Evolutionary conservation across 2,329 filamentous ascomycete species (phyloP), one percentile per base, ranked within the genome.

Genomic region (Hypoxylon sp.): DNA sequence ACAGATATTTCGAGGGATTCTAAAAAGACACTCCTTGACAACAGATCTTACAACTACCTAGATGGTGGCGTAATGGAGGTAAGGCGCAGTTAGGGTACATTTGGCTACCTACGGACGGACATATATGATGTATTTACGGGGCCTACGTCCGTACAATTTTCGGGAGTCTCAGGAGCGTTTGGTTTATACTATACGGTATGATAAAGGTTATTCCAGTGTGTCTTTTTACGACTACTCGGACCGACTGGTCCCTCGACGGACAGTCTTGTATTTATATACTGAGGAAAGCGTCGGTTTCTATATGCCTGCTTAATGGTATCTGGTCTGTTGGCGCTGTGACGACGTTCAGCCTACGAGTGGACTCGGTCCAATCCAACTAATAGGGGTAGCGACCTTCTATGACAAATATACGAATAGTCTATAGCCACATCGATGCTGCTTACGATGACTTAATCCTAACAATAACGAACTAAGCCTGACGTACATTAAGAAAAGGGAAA

Each of bases 1-100:
- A 95, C 61, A 82, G 85, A 57, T 88, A 85, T 74, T 95, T 95
- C 78, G 84, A 85, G 68, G 91, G 92, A 70, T 95, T 95, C 79
- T 94, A 74, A 81, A 57, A 82, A 59, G 46, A 54, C 11, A 25
- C 46, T 31, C 17, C 14, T 53, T 30, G 30, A 44, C 35, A 25
- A 57, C 14, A 42, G 35, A 57, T 63, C 31, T 65, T 54, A 11
- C 54, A 60, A 30, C 40, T 58, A 58, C 54, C 49, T 62, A 64
- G 56, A 57, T 25, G 48, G 55, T 49, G 53, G 25, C 22, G 25
- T 54, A 33, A 33, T 11, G 35, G 58, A 44, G 64, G 42, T 54
- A 46, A 66, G 55, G 61, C 46, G 54, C 46, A 44, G 20, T 42
- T 55, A 25, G 42, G 46, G 13, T 56, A 44, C 33, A 51, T 49